Base-by-base conservation (phyloP, 164 flowering plant genomes). In the Tetracentron sinense region DNA sequence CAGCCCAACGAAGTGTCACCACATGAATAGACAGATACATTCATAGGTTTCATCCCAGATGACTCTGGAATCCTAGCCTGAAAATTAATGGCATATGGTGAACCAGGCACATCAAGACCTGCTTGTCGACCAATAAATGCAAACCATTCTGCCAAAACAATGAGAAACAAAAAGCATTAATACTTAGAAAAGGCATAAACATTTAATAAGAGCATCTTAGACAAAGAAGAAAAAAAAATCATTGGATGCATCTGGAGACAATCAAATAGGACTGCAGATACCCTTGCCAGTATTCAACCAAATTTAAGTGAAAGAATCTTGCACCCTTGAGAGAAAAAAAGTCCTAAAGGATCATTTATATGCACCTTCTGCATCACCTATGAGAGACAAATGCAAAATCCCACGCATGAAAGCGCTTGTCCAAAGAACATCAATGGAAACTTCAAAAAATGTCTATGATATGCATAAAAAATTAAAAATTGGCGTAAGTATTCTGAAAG, bases 1-100 rank as follows among this genome's bases (percentile, higher is more conserved):
- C 99, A 95, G 7, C 99, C 98, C 57, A 95, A 81, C 33, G 92
- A 88, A 61, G 79, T 81, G 73, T 95, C 99, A 75, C 84, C 83
- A 64, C 99, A 95, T 42, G 98, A 84, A 80, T 90, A 90, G 53
- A 81, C 77, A 72, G 99, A 81, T 22, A 78, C 85, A 77, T 95
- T 90, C 98, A 95, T 85, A 61, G 88, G 89, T 74, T 73, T 75
- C 97, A 95, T 92, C 65, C 90, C 97, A 60, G 89, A 83, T 66
- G 88, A 77, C 33, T 73, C 83, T 33, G 82, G 72, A 52, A 74
- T 69, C 69, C 28, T 81, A 52, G 92, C 63, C 35, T 50, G 76
- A 62, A 92, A 92, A 69, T 66, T 81, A 49, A 95, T 95, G 44
- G 86, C 79, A 76, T 83, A 95, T 20, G 99, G 98, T 63, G 99